A percentile compares a stretch with the other conserved stretches of the same genome.
These are phyloP conservation scores for Dioscorea dumetorum DNA, from an alignment of 106 monocot species.

Conservation along the genomic window DNA sequence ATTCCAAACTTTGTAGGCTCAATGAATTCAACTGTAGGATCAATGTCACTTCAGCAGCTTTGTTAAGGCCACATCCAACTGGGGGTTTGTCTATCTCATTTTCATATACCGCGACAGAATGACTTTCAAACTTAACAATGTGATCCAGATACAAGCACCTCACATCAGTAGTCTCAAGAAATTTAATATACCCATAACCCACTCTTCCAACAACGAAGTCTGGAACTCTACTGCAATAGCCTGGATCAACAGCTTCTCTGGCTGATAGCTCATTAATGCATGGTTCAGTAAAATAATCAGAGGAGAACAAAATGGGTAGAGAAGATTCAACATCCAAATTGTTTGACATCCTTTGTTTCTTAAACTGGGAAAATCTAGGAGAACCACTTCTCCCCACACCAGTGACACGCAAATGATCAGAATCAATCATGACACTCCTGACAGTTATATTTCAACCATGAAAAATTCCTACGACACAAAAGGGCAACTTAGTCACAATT, in stretches of 20 bases:
- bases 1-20: not conserved
- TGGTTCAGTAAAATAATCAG: constrained; percentile 63
- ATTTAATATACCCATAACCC: constrained; percentile 58
- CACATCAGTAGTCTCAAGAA: constrained; percentile 64
- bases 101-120: constrained; percentile 68
- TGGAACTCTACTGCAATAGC: constrained; percentile 68
- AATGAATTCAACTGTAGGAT: constrained; percentile 20
- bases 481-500: too few relatives aligned
- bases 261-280: constrained; percentile 47
- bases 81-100: constrained; percentile 65
- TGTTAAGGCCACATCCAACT: constrained; percentile 81
- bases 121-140: constrained; percentile 59
- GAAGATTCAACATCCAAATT: constrained; percentile 6
- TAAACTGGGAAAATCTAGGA: not conserved
- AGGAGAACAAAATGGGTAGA: constrained; percentile 40
- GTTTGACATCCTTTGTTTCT: not conserved
- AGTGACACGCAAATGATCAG: not conserved
- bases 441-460: too few relatives aligned
- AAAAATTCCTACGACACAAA: too few relatives aligned
- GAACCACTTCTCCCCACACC: not conserved
- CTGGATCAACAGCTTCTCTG: constrained; percentile 47
- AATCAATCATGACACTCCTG: too few relatives aligned
- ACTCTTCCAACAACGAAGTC: constrained; percentile 73
- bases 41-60: constrained; percentile 78
- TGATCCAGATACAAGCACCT: constrained; percentile 59